Evolutionary conservation across 331 rosid genomes (phyloP), one percentile per base, ranked within the genome.

Genomic region (Prunus yedoensis): DNA sequence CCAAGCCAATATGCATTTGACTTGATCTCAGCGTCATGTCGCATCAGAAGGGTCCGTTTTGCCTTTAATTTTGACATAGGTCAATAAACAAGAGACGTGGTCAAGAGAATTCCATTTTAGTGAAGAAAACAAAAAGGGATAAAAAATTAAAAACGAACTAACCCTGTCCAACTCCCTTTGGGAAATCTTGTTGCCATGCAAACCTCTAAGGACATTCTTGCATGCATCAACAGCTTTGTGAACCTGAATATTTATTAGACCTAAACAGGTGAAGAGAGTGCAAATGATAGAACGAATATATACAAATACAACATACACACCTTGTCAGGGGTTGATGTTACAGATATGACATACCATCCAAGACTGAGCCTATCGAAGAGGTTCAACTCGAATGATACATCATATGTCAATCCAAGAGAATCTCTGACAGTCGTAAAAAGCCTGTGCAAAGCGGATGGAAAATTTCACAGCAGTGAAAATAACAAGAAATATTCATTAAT

Each of bases 1-100:
- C 97, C 99, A 83, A 94, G 90, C 99, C 97, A 92, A 81, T 92
- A 92, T 45, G 92, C 97, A 88, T 94, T 94, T 68, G 97, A 94
- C 85, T 92, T 94, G 10, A 94, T 88, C 88, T 94, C 97, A 77
- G 99, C 99, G 85, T 94, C 99, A 78, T 94, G 97, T 72, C 99
- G 90, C 97, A 94, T 94, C 72, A 94, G 87, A 83, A 94, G 93
- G 66, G 97, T 92, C 68, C 97, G 89, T 74, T 79, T 94, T 65
- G 99, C 99, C 99, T 94, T 73, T 76, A 76, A 79, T 74, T 76
- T 78, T 28, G 68, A 79, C 50, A 74, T 56, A 51, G 76, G 78
- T 70, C 72, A 70, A 73, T 49, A 75, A 71, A 15, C 13, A 57
- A 58, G 49, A 16, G 45, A 68, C 2, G 18, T 32, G 28, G 27